Percentiles rank a stretch among this genome's conserved stretches.
Conservation (phyloP, 441 rosid genomes). For the Viola pubescens region DNA sequence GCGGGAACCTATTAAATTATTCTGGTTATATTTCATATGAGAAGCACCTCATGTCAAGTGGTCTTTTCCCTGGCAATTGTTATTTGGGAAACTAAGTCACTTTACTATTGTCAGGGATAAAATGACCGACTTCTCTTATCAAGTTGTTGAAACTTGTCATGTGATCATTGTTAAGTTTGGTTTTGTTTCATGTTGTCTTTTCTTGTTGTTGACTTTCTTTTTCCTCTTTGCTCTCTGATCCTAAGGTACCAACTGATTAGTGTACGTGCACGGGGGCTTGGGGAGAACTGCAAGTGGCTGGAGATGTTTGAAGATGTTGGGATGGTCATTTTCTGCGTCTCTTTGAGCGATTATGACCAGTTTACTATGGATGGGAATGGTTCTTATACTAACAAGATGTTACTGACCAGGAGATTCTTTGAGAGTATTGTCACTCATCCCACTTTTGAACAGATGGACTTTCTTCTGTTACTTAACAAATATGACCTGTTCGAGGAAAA, state of each 20-base stretch:
- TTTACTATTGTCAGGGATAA: background rate
- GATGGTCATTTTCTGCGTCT: constrained; percentile 72
- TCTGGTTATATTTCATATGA: constrained; percentile 3
- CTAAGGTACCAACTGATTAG: constrained; percentile 89
- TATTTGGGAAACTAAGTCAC: background rate
- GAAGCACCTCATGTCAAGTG: background rate
- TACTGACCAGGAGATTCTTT: constrained; percentile 62
- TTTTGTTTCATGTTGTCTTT: background rate
- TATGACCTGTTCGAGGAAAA: constrained; percentile 78
- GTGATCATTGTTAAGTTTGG: background rate
- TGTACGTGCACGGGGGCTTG: constrained; percentile 74
- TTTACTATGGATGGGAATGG: constrained; percentile 44
- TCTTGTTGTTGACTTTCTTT: background rate
- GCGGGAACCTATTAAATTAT: constrained; percentile 14
- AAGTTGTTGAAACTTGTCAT: background rate
- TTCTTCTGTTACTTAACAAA: constrained; percentile 82
- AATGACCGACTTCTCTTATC: background rate
- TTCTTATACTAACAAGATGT: constrained; percentile 53
- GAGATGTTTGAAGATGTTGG: constrained; percentile 98
- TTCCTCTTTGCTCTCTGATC: background rate
- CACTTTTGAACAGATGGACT: constrained; percentile 80
- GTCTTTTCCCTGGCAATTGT: constrained; percentile 2
- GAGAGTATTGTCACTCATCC: constrained; percentile 83
- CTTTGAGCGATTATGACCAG: constrained; percentile 82
- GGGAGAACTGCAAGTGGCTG: constrained; percentile 94